Base-by-base conservation (phyloP, 441 rosid genomes). In the Jatropha podagrica region DNA sequence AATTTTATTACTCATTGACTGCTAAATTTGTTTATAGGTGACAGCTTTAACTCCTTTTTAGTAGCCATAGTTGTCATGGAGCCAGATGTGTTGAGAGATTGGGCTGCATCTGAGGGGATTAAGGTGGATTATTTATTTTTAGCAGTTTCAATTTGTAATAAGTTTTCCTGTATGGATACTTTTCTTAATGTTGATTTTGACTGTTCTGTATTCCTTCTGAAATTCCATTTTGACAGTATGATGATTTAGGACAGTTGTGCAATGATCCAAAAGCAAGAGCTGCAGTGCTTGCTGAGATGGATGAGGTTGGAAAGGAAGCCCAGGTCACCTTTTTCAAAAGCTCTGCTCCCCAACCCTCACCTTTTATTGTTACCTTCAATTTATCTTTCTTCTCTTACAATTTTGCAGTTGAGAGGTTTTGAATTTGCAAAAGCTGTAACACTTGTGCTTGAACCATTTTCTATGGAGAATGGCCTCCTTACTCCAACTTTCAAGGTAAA, bases 401-500 rank as follows among this genome's bases (percentile, higher is more conserved):
- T 38, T 38, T 11, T 78, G 78, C 95, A 96, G 99, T 72, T 96
- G 85, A 84, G 99, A 88, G 99, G 98, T 71, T 96, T 96, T n/a
- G 98, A 96, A 86, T 92, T 94, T 81, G 98, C 92, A 42, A 94
- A 91, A 82, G 97, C 97, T 8, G 88, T 92, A 73, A 94, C 97
- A 13, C 77, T 96, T 84, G 97, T 90, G 78, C 81, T 78, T 11
- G 98, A 94, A 79, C 93, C 95, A 14, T 91, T 94, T 74, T 83
- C 97, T 1, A 14, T 90, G 74, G 98, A 96, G 78, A 94, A 94
- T 54, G 97, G 93, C 56, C 84, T 96, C 41, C 87, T 94, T 40
- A 96, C 99, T 78, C 97, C 99, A 0, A 96, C 99, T 37, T 90
- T 94, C 65, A 96, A 96, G 99, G 99, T 88, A 86, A 81, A n/a